Percentiles rank a stretch among this genome's conserved stretches.
Evolutionary conservation across 495 filamentous ascomycete genomes (phyloP).

Genomic region (Barbatosphaeria neglecta): DNA sequence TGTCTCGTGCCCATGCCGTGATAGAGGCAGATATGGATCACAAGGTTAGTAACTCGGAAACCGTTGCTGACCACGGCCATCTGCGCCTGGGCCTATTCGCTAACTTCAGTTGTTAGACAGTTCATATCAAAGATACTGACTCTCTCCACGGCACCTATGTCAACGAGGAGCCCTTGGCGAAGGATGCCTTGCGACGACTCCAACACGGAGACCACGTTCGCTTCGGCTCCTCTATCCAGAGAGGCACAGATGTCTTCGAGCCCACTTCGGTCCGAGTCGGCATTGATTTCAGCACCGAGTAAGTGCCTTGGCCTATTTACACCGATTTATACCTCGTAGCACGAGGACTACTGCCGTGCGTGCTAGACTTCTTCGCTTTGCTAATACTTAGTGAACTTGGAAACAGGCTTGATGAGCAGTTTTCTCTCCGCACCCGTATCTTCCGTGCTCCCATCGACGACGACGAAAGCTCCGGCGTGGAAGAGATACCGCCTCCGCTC

Average conservation of each 20-base stretch:
- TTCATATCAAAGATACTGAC: slow-evolving; percentile 36
- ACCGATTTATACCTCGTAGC: slow-evolving; percentile 12
- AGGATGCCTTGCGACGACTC: slow-evolving; percentile 3
- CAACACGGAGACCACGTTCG: slow-evolving; percentile 29
- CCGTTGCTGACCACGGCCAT: background rate
- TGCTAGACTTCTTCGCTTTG: no score
- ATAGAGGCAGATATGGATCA: slow-evolving; percentile 32
- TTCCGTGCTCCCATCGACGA: slow-evolving; percentile 38
- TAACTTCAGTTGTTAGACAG: slow-evolving; percentile 16
- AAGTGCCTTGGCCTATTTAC: background rate
- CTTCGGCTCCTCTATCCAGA: slow-evolving; percentile 35
- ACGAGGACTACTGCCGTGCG: no score
- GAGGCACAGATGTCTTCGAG: slow-evolving; percentile 23
- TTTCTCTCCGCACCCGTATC: slow-evolving; percentile 1
- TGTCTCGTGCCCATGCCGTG: slow-evolving; percentile 68
- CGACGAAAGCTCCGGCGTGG: slow-evolving; percentile 20
- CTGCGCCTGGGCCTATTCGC: no score
- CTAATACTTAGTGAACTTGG: background rate
- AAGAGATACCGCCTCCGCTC: slow-evolving; percentile 11
- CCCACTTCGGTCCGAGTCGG: slow-evolving; percentile 21
- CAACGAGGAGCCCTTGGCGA: slow-evolving; percentile 6
- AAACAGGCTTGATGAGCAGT: background rate
- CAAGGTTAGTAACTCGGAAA: slow-evolving; percentile 23
- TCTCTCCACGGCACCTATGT: slow-evolving; percentile 49
- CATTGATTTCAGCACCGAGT: slow-evolving; percentile 5